These are phyloP conservation scores for Quercus rubra DNA, from an alignment of 306 rosid genomes.

Conservation along the genomic window DNA sequence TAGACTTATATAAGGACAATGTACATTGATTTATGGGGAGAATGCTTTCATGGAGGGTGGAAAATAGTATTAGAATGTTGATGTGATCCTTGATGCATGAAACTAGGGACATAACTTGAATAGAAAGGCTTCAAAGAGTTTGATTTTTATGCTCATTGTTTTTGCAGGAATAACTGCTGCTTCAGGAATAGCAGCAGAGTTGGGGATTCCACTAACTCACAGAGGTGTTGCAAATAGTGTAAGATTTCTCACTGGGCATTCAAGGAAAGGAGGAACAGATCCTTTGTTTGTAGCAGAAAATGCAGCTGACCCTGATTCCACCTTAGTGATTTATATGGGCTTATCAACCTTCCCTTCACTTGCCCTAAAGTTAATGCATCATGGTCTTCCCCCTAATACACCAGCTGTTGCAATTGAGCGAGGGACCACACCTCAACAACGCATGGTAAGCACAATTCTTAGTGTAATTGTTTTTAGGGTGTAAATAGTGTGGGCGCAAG, in stretches of 20 bases:
- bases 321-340: conserved; percentile 96
- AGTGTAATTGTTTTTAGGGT: not conserved
- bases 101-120: not conserved
- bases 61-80: not conserved
- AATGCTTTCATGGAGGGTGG: not conserved
- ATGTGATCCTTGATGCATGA: not conserved
- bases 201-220: conserved; percentile 91
- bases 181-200: conserved; percentile 88
- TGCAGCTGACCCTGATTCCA: conserved; percentile 83
- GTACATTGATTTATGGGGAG: not conserved
- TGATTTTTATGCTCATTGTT: not conserved
- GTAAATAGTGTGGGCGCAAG: no score
- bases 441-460: conserved; percentile 48
- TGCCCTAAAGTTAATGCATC: conserved; percentile 70
- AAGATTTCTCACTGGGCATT: conserved; percentile 90
- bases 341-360: conserved; percentile 88
- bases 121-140: not conserved
- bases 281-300: conserved; percentile 89
- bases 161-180: conserved; percentile 90
- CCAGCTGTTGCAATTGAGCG: conserved; percentile 94
- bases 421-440: conserved; percentile 89
- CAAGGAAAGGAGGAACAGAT: conserved; percentile 87
- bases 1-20: not conserved
- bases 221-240: conserved; percentile 80
- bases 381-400: conserved; percentile 72